Base-by-base conservation (phyloP, 78 protist species). In the Tieghemostelium lacteum region DNA sequence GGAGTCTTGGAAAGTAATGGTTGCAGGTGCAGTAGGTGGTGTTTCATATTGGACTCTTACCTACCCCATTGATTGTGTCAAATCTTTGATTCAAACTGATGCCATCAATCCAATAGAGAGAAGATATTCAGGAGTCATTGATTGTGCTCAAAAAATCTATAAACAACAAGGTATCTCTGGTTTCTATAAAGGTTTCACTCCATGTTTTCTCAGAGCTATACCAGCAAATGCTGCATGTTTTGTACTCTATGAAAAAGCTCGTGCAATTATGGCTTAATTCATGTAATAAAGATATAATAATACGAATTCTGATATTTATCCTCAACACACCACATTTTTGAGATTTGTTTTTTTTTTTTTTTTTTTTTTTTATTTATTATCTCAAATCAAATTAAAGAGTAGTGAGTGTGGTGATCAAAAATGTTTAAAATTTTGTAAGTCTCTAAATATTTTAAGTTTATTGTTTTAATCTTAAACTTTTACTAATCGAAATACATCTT, bases 1-100 rank as follows among this genome's bases (percentile, higher is more conserved):
- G 34, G 64, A 85, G 45, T 69, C 93, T 19, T 69, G 75, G 34
- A 75, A 91, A 70, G 64, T 77, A 24, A 63, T 85, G 74, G 29
- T 66, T 7, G 66, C 88, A 12, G 95, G 89, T 86, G 92, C 74
- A 63, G 77, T 92, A 54, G 95, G 92, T 45, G 96, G 96, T 88
- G 66, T 94, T 39, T 83, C 92, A 4, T 94, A 94, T 65, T 94
- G 96, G 96, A 64, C 95, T 17, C 40, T 86, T 16, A 73, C 92
- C 34, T 94, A 70, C 33, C 96, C 96, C 16, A 42, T 73, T 14
- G 96, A 94, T 77, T 75, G 76, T 24, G 73, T 94, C 58, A 94
- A 94, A 78, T 75, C 95, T 2, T 34, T 77, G 14, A 86, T 94
- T 34, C 96, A 94, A 60, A 74, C 94, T 52, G 96, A 92, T 49